These are phyloP conservation scores for Scenedesmus sp. DNA, from an alignment of 163 green algal species.

Conservation along the genomic window DNA sequence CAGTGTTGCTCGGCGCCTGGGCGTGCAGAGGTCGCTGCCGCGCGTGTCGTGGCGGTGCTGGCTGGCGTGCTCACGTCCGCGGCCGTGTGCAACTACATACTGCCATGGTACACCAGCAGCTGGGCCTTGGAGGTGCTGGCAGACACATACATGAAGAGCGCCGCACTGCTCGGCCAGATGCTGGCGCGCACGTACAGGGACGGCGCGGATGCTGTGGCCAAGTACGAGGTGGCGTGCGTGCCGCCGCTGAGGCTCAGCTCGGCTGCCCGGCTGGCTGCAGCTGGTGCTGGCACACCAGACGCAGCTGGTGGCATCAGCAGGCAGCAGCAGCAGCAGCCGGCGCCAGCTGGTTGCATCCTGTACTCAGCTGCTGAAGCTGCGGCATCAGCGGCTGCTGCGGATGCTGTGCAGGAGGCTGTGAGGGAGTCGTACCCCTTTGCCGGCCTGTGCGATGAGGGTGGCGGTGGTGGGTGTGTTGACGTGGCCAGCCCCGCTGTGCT, in stretches of 20 bases:
- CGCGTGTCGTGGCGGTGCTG: conserved; percentile 30
- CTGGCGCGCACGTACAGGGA: background rate
- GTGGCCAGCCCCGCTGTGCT: background rate
- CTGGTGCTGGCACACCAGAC: background rate
- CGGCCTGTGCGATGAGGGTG: background rate
- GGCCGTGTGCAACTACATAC: conserved; percentile 5
- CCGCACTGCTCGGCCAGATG: background rate
- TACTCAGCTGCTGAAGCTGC: background rate
- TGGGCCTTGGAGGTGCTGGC: conserved; percentile 29
- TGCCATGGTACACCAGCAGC: conserved; percentile 47
- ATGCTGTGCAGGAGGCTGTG: background rate
- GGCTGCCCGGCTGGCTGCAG: background rate
- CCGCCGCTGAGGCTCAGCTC: background rate
- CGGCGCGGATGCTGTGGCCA: background rate
- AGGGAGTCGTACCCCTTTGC: background rate
- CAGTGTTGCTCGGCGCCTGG: conserved; percentile 1
- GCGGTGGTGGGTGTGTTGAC: background rate
- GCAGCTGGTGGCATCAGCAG: no score
- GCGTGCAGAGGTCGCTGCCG: background rate
- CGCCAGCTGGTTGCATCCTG: background rate
- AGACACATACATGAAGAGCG: background rate
- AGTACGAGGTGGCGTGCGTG: background rate
- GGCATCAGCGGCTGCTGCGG: background rate
- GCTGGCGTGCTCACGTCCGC: background rate
- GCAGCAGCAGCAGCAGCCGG: background rate